Evolutionary conservation across 2,329 filamentous ascomycete genomes (phyloP).

Genomic region (Cercospora brassicicola): DNA sequence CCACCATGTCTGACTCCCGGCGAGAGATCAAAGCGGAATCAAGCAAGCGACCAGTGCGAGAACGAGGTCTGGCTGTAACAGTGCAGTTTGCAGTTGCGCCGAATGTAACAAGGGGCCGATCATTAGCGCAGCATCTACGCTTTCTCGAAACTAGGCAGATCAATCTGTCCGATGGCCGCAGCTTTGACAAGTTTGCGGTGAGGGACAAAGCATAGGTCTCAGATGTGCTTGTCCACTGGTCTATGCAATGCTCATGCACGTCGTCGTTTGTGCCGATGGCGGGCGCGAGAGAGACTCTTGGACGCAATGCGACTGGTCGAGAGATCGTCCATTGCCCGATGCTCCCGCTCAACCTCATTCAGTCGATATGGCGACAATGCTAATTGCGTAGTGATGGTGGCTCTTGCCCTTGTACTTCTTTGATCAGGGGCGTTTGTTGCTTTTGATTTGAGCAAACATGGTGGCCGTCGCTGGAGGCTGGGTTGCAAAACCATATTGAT

Average conservation of each 20-base stretch:
- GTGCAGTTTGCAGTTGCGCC: slow-evolving; percentile 25
- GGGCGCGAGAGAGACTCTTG: slow-evolving; percentile 4
- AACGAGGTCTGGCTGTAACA: slow-evolving; percentile 6
- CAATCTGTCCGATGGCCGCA: slow-evolving; percentile 5
- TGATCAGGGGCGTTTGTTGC: not conserved
- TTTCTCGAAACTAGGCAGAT: slow-evolving; percentile 14
- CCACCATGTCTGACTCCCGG: slow-evolving; percentile 30
- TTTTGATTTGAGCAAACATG: slow-evolving; percentile 12
- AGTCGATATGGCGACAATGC: slow-evolving; percentile 6
- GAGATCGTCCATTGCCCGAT: not conserved
- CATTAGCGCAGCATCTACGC: slow-evolving; percentile 17
- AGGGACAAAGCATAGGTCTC: slow-evolving; percentile 33
- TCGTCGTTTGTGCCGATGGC: slow-evolving; percentile 24
- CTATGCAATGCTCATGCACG: slow-evolving; percentile 21
- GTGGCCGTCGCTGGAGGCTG: slow-evolving; percentile 3
- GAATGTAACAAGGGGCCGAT: slow-evolving; percentile 23
- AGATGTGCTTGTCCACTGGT: slow-evolving; percentile 23
- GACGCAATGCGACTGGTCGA: not conserved
- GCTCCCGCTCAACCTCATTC: not conserved
- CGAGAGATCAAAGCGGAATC: slow-evolving; percentile 22
- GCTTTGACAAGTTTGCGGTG: slow-evolving; percentile 32
- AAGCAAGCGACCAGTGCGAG: slow-evolving; percentile 19
- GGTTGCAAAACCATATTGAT: not conserved
- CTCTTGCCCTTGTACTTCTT: not conserved
- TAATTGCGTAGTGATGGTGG: not conserved